These are phyloP conservation scores for Beauveria rudraprayagi DNA, from an alignment of 2,329 filamentous ascomycete species.

Conservation along the genomic window DNA sequence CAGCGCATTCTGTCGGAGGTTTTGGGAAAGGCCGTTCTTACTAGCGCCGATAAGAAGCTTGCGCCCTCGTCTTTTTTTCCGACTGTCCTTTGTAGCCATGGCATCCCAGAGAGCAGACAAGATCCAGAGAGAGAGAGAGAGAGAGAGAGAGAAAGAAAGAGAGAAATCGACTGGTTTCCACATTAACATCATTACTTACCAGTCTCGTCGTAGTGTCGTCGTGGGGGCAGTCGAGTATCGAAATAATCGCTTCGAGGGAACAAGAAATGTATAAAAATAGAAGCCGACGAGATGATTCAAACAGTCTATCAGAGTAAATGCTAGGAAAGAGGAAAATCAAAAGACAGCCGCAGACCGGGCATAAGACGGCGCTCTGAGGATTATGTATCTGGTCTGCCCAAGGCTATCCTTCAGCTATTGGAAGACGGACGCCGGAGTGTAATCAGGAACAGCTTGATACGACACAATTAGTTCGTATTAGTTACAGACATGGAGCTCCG, in stretches of 20 bases:
- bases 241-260: neutral
- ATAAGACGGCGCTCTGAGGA: neutral
- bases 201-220: neutral
- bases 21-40: neutral
- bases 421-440: neutral
- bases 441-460: too few species aligned
- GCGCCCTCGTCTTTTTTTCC: neutral
- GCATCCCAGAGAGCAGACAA: neutral
- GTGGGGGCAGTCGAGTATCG: neutral
- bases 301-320: neutral
- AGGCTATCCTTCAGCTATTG: neutral
- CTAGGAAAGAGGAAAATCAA: neutral
- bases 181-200: neutral
- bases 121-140: neutral
- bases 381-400: neutral
- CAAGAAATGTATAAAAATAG: neutral
- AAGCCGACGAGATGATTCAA: neutral
- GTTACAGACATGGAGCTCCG: too few species aligned
- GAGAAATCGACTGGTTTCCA: too few species aligned
- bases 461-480: too few species aligned
- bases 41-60: neutral
- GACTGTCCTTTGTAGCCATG: neutral
- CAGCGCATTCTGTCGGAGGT: conserved; percentile 1
- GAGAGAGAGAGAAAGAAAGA: neutral
- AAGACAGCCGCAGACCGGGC: neutral